These are phyloP conservation scores for Leucosporidium creatinivorum DNA, from an alignment of 768 basidiomycete genomes.

Conservation along the genomic window DNA sequence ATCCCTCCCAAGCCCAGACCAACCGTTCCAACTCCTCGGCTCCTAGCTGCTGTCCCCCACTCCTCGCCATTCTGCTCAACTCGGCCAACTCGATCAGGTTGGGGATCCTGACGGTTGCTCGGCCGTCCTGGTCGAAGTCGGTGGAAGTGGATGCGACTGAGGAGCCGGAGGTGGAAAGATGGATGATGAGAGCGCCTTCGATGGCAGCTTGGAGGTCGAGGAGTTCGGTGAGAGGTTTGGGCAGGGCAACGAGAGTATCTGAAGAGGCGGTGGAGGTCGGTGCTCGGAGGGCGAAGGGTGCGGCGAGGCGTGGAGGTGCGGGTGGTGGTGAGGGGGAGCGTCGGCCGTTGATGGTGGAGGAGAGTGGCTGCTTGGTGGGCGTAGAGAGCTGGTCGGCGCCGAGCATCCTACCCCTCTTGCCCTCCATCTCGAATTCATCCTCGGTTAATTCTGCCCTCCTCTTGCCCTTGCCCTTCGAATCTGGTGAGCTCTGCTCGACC, in stretches of 20 bases:
- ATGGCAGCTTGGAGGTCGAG: slow-evolving; percentile 33
- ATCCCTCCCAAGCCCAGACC: slow-evolving; percentile 36
- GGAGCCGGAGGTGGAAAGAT: slow-evolving; percentile 34
- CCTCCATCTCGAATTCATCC: not conserved
- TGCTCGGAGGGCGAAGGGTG: not conserved
- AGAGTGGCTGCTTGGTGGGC: not conserved
- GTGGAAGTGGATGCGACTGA: slow-evolving; percentile 24
- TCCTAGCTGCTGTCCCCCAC: slow-evolving; percentile 25
- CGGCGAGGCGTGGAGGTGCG: slow-evolving; percentile 16
- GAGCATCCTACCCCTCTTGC: slow-evolving; percentile 2
- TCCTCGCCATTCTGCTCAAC: slow-evolving; percentile 27
- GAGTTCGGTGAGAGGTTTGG: slow-evolving; percentile 17
- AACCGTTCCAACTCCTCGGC: slow-evolving; percentile 30
- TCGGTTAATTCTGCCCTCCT: not conserved
- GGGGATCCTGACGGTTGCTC: slow-evolving; percentile 11
- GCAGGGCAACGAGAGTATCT: not conserved
- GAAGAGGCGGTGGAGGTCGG: not conserved
- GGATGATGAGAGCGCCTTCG: slow-evolving; percentile 35
- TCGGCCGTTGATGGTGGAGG: not conserved
- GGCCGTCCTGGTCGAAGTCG: not conserved
- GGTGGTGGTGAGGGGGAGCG: not conserved
- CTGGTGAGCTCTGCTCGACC: not conserved
- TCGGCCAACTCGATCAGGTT: slow-evolving; percentile 33
- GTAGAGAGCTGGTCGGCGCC: not conserved
- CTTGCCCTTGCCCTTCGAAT: not conserved